phyloP scores from a whole-genome alignment of 192 early-diverging fungal species.

The Coemansia sp. region DNA sequence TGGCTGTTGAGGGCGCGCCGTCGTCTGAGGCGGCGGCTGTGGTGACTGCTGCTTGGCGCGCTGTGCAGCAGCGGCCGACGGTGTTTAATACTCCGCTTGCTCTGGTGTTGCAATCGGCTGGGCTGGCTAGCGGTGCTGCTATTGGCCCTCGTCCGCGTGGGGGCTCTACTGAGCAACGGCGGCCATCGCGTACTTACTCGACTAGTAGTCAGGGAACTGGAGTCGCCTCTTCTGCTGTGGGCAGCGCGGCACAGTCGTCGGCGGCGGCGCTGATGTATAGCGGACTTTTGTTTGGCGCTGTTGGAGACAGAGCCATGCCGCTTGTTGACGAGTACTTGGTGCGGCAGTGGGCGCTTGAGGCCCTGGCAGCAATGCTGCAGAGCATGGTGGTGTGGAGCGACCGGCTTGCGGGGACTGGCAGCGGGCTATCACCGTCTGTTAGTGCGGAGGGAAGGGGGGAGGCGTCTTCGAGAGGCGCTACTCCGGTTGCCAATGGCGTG shows the following conservation, averaged over 20 bases:
- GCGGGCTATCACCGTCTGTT: background rate
- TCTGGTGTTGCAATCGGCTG: background rate
- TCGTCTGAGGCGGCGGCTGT: constrained; percentile 16
- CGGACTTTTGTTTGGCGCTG: constrained; percentile 20
- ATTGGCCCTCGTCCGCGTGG: background rate
- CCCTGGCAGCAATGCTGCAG: constrained; percentile 60
- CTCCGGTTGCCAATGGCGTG: constrained; percentile 4
- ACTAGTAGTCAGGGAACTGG: constrained; percentile 12
- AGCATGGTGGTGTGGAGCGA: constrained; percentile 71
- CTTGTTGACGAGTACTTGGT: constrained; percentile 50
- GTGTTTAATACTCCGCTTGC: constrained; percentile 30
- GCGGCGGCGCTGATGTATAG: constrained; percentile 16
- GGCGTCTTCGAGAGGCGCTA: background rate
- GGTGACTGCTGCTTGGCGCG: constrained; percentile 36
- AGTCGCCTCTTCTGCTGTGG: background rate
- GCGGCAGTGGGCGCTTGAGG: constrained; percentile 62
- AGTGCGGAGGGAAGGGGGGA: background rate
- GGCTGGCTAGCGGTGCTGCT: background rate
- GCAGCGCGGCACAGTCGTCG: background rate
- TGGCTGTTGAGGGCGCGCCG: constrained; percentile 9
- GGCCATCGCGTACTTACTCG: constrained; percentile 18
- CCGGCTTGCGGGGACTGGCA: constrained; percentile 25
- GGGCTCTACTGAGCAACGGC: background rate
- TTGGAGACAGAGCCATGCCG: constrained; percentile 7
- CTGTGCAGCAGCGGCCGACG: constrained; percentile 45